Percentiles rank a stretch among this genome's conserved stretches.
These are phyloP conservation scores for Xerocomellus amylosporus DNA, from an alignment of 768 basidiomycete genomes.

Conservation along the genomic window DNA sequence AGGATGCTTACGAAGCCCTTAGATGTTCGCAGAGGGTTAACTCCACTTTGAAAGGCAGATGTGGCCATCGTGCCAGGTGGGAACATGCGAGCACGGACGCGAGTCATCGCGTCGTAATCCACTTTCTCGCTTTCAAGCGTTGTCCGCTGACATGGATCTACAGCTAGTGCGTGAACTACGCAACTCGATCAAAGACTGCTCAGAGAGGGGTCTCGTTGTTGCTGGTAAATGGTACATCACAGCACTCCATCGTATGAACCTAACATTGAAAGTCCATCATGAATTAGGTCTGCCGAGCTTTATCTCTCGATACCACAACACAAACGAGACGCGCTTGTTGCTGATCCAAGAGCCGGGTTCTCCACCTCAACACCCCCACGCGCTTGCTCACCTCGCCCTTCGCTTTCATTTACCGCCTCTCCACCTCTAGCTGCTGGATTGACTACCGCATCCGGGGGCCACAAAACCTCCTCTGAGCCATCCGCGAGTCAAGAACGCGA, in stretches of 20 bases:
- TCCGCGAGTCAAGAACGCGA: conserved; percentile 37
- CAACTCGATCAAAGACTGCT: conserved; percentile 65
- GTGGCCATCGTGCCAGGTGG: conserved; percentile 5
- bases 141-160: conserved; percentile 38
- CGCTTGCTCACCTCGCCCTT: conserved; percentile 40
- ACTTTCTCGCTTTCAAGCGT: neutral
- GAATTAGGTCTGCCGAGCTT: conserved; percentile 71
- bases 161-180: conserved; percentile 57
- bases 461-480: conserved; percentile 4
- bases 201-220: conserved; percentile 63
- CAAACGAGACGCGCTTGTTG: conserved; percentile 39
- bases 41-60: neutral
- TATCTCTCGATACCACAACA: conserved; percentile 54
- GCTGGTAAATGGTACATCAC: conserved; percentile 73
- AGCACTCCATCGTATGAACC: conserved; percentile 5
- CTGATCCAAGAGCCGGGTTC: conserved; percentile 36
- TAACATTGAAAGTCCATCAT: conserved; percentile 17
- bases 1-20: neutral
- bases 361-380: conserved; percentile 62
- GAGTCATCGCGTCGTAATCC: neutral
- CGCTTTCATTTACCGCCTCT: conserved; percentile 34
- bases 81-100: conserved; percentile 5
- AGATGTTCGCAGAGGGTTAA: neutral
- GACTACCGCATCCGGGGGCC: conserved; percentile 23
- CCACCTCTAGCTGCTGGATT: conserved; percentile 32